These are phyloP conservation scores for Trichoderma gamsii DNA, from an alignment of 495 filamentous ascomycete genomes.

Conservation along the genomic window DNA sequence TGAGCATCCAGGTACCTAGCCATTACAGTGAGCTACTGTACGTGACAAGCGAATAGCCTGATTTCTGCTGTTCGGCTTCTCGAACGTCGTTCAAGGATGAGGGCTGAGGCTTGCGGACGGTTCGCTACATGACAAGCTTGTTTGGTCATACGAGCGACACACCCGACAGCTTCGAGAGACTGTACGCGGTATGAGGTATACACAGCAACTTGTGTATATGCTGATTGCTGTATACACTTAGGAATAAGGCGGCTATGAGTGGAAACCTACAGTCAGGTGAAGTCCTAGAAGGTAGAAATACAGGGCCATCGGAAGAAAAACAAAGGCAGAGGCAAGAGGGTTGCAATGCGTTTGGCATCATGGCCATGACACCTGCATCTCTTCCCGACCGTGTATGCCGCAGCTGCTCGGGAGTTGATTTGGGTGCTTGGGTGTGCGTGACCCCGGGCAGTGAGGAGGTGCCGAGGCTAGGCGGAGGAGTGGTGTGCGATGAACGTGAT, in stretches of 20 bases:
- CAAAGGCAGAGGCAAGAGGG: not conserved
- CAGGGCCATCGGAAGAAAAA: conserved; percentile 3
- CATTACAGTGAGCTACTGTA: not conserved
- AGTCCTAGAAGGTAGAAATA: not conserved
- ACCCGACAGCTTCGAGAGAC: not conserved
- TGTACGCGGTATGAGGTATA: too few relatives aligned
- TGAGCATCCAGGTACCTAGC: not conserved
- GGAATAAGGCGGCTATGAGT: not conserved
- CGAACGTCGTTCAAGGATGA: not conserved
- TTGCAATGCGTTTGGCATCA: not conserved
- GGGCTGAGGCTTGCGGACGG: not conserved
- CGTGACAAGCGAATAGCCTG: not conserved
- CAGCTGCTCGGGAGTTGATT: not conserved
- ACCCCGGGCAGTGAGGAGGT: not conserved
- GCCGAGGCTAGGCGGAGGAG: not conserved
- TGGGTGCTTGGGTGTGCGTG: not conserved
- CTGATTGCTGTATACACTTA: too few relatives aligned
- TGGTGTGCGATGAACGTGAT: not conserved
- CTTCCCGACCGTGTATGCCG: not conserved
- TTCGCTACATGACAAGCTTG: not conserved
- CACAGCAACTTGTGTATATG: too few relatives aligned
- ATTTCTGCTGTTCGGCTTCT: not conserved
- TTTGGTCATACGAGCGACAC: not conserved
- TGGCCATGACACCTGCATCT: not conserved
- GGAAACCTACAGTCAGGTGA: not conserved